Conservation (phyloP, 768 basidiomycete genomes). For the Macrolepiota dolichaula region DNA sequence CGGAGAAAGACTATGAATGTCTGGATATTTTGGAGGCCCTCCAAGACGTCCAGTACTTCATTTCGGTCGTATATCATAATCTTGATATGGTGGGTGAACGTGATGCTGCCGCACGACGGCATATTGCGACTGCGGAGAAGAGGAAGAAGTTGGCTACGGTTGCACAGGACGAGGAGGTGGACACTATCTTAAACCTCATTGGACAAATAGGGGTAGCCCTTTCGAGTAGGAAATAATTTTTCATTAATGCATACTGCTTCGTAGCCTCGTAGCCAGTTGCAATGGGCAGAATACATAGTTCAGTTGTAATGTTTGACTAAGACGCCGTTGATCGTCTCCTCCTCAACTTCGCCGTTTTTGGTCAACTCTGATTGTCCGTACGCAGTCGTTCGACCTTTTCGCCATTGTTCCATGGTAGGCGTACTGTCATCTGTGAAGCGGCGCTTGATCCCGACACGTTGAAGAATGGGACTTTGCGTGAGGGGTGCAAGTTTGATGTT, state of each 20-base stretch:
- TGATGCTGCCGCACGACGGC: constrained; percentile 48
- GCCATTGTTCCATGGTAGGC: constrained; percentile 52
- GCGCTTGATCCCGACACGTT: constrained; percentile 36
- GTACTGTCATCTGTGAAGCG: constrained; percentile 35
- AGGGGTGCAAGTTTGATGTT: constrained; percentile 42
- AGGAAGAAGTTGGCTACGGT: constrained; percentile 38
- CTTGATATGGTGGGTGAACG: constrained; percentile 52
- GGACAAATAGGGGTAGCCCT: constrained; percentile 56
- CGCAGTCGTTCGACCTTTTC: constrained; percentile 44
- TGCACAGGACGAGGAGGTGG: constrained; percentile 49
- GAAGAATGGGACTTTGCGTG: constrained; percentile 44
- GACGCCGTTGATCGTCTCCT: constrained; percentile 52
- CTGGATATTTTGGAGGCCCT: constrained; percentile 58
- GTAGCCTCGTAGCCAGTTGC: not conserved
- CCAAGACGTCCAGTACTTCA: constrained; percentile 69
- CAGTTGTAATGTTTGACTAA: constrained; percentile 57
- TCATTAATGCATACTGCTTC: not conserved
- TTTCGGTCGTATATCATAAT: constrained; percentile 72
- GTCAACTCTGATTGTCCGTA: constrained; percentile 48
- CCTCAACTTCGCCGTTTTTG: constrained; percentile 44
- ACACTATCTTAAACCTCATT: constrained; percentile 55
- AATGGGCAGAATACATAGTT: not conserved
- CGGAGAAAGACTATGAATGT: constrained; percentile 61
- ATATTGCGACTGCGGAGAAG: constrained; percentile 40
- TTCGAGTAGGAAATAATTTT: constrained; percentile 28